A percentile compares a stretch with the other conserved stretches of the same genome.
These are phyloP conservation scores for Umbelopsis ramanniana DNA, from an alignment of 192 early-diverging fungal species.

Conservation along the genomic window DNA sequence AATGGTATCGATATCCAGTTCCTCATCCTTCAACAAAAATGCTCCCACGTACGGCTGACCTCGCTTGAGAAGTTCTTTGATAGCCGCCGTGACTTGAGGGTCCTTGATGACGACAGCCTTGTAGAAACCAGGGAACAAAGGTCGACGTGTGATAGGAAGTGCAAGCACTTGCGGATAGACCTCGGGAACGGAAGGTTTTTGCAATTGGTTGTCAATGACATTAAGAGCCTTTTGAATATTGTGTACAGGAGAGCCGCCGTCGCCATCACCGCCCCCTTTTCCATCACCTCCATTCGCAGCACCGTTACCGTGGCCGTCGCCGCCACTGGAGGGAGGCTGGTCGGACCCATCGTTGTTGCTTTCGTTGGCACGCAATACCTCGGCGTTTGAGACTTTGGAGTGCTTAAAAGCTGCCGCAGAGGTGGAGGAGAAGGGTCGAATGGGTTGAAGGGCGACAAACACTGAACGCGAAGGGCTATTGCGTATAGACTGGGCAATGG, in stretches of 20 bases:
- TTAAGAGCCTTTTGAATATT: slow-evolving; percentile 38
- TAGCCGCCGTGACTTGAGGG: slow-evolving; percentile 87
- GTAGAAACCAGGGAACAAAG: slow-evolving; percentile 97
- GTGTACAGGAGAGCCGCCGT: slow-evolving; percentile 30
- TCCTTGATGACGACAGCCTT: slow-evolving; percentile 98
- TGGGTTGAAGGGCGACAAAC: slow-evolving; percentile 31
- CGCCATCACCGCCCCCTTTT: slow-evolving; percentile 34
- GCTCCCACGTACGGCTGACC: slow-evolving; percentile 97
- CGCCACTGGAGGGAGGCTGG: slow-evolving; percentile 13
- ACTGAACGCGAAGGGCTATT: slow-evolving; percentile 27
- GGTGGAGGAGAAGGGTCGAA: slow-evolving; percentile 25
- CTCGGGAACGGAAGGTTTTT: slow-evolving; percentile 85
- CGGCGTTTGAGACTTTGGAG: not conserved
- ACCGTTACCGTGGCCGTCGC: slow-evolving; percentile 7
- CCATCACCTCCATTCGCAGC: slow-evolving; percentile 15
- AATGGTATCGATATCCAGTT: slow-evolving; percentile 84
- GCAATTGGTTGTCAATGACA: slow-evolving; percentile 67
- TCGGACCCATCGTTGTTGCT: slow-evolving; percentile 33
- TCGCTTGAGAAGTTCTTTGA: slow-evolving; percentile 89
- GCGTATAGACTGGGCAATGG: slow-evolving; percentile 30
- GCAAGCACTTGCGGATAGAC: slow-evolving; percentile 94
- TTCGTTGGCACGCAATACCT: slow-evolving; percentile 19
- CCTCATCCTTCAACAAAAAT: slow-evolving; percentile 92
- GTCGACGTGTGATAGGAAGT: slow-evolving; percentile 89
- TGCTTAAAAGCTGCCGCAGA: slow-evolving; percentile 19